phyloP scores from a whole-genome alignment of 768 basidiomycete species.

The Omphalotus guepiniiformis region DNA sequence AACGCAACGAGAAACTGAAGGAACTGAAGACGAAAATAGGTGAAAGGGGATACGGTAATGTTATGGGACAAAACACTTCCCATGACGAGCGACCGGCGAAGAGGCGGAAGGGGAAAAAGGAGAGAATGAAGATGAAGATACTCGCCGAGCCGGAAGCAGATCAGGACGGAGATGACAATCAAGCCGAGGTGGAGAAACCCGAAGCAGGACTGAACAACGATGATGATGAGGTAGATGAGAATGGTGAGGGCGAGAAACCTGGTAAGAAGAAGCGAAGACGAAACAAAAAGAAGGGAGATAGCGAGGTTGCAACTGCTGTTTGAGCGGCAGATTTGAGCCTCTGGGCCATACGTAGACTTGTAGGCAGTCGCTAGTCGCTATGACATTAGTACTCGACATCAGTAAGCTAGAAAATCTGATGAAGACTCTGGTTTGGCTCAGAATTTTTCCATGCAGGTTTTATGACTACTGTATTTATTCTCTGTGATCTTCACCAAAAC shows the following conservation, averaged over 20 bases:
- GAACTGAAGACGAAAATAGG: slow-evolving; percentile 66
- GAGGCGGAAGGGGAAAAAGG: slow-evolving; percentile 70
- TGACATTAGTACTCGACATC: no score
- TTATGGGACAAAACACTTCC: slow-evolving; percentile 13
- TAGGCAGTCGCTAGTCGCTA: no score
- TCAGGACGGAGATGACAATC: slow-evolving; percentile 18
- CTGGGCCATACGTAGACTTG: no score
- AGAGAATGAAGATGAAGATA: slow-evolving; percentile 50
- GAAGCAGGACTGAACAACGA: not conserved
- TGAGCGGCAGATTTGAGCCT: no score
- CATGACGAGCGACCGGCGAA: slow-evolving; percentile 33
- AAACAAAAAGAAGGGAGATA: slow-evolving; percentile 18
- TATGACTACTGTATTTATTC: no score
- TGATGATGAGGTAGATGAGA: not conserved
- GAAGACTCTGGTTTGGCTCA: no score
- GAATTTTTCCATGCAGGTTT: no score
- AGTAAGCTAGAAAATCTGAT: no score
- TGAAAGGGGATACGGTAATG: slow-evolving; percentile 31
- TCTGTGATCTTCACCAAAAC: no score
- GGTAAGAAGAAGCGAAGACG: slow-evolving; percentile 5
- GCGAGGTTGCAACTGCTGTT: slow-evolving; percentile 3
- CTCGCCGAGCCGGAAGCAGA: slow-evolving; percentile 21
- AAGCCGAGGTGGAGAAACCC: slow-evolving; percentile 7
- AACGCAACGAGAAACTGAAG: slow-evolving; percentile 58
- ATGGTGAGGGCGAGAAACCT: not conserved